phyloP scores from a whole-genome alignment of 805 yeast genomes.

The Cyberlindnera euphorbiae region DNA sequence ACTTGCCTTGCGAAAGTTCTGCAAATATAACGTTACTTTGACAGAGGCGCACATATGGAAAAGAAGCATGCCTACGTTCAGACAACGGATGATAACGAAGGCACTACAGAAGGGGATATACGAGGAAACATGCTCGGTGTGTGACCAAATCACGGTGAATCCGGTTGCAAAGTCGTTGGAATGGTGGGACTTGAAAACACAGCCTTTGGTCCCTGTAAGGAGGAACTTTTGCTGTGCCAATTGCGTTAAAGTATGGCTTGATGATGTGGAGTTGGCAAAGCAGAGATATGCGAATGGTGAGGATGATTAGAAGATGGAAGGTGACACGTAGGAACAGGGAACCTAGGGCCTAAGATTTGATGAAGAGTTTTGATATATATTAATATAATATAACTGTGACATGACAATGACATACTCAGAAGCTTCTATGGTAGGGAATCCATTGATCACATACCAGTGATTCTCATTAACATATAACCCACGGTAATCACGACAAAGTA shows the following conservation, averaged over 20 bases:
- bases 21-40: slow-evolving; percentile 47
- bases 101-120: slow-evolving; percentile 50
- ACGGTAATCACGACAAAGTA: slow-evolving; percentile 69
- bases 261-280: slow-evolving; percentile 14
- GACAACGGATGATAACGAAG: slow-evolving; percentile 42
- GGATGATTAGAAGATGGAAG: too few relatives aligned
- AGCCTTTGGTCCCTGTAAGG: slow-evolving; percentile 46
- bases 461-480: slow-evolving; percentile 70
- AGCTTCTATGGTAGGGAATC: background rate
- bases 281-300: too few relatives aligned
- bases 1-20: slow-evolving; percentile 43
- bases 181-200: slow-evolving; percentile 62
- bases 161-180: slow-evolving; percentile 56
- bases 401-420: too few relatives aligned
- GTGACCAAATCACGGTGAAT: slow-evolving; percentile 44
- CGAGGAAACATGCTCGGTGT: slow-evolving; percentile 49
- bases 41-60: slow-evolving; percentile 55
- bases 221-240: slow-evolving; percentile 50
- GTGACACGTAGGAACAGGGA: too few relatives aligned
- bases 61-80: slow-evolving; percentile 37
- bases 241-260: slow-evolving; percentile 37
- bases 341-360: too few relatives aligned
- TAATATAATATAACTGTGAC: too few relatives aligned
- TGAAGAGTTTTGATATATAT: too few relatives aligned
- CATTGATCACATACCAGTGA: slow-evolving; percentile 33